A percentile compares a stretch with the other conserved stretches of the same genome.
These are phyloP conservation scores for Ophiocordyceps unilateralis DNA, from an alignment of 2,329 filamentous ascomycete species.

Conservation along the genomic window DNA sequence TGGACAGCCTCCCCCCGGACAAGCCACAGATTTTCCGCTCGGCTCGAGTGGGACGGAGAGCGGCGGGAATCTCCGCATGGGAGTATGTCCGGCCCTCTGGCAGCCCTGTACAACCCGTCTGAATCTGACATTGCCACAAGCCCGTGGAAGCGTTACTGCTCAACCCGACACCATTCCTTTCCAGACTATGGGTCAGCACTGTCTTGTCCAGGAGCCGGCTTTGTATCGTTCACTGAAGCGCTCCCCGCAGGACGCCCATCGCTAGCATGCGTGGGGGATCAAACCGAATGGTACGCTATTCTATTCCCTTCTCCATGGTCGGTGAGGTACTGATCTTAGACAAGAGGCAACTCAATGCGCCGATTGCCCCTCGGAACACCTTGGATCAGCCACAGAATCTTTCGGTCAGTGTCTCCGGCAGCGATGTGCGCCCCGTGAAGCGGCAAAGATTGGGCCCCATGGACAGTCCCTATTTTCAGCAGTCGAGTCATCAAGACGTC, in stretches of 20 bases:
- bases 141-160: slow-evolving; percentile 17
- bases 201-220: background rate
- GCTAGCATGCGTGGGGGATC: background rate
- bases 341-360: background rate
- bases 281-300: background rate
- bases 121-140: slow-evolving; percentile 6
- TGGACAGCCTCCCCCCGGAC: slow-evolving; percentile 9
- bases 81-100: slow-evolving; percentile 11
- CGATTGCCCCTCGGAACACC: slow-evolving; percentile 2
- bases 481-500: background rate
- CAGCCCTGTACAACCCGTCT: background rate
- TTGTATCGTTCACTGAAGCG: background rate
- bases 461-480: slow-evolving; percentile 1
- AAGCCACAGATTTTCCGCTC: slow-evolving; percentile 1
- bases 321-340: background rate
- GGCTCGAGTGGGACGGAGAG: slow-evolving; percentile 1
- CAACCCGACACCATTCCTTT: slow-evolving; percentile 17
- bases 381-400: background rate
- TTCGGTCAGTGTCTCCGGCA: background rate
- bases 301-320: background rate
- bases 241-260: background rate
- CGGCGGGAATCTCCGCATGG: slow-evolving; percentile 11
- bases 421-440: slow-evolving; percentile 1
- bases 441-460: background rate
- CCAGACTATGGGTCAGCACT: slow-evolving; percentile 23